Evolutionary conservation across 805 yeast genomes (phyloP), one percentile per base, ranked within the genome.

Genomic region (Cyberlindnera subsufficiens): DNA sequence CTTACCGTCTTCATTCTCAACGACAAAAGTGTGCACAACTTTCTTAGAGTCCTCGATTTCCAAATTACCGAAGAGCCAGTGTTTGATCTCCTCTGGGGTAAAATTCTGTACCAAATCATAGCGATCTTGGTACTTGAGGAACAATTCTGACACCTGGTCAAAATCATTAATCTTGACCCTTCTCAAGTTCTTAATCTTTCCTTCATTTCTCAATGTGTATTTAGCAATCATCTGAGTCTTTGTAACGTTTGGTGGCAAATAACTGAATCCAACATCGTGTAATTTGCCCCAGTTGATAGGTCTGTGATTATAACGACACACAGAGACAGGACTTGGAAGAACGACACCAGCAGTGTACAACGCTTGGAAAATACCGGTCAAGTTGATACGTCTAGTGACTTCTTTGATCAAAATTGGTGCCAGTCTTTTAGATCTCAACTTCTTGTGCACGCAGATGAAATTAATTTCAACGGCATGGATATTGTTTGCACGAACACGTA

Each of bases 391-490:
- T 60, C 99, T 76, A 4, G 98, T 93, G 51, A 93, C 84, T 64
- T 93, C 99, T 57, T 86, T 86, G 63, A 93, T 93, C 56, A 93
- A 69, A 11, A 93, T 85, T 1, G 99, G 99, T 1, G 99, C 90
- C 60, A 93, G 72, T 55, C 99, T 80, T 63, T 93, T 93, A n/a
- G 88, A 74, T 59, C 99, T 75, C 52, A 93, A 73, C 64, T 91
- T 87, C 66, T 93, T 93, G 67, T 93, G 99, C 39, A 93, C 86
- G 60, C 96, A 88, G 55, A 93, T 68, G 63, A 93, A 93, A 65
- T 93, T 93, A 67, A 93, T 88, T 59, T 93, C 98, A 19, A 84
- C 95, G 40, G 88, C 77, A 25, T 78, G 69, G 16, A 85, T 63
- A 4, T 58, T 63, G 3, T 72, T 69, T 20, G 71, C 73, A 47